Percentiles rank a stretch among this genome's conserved stretches.
phyloP scores from a whole-genome alignment of 768 basidiomycete genomes.

The Rhodotorula toruloides region DNA sequence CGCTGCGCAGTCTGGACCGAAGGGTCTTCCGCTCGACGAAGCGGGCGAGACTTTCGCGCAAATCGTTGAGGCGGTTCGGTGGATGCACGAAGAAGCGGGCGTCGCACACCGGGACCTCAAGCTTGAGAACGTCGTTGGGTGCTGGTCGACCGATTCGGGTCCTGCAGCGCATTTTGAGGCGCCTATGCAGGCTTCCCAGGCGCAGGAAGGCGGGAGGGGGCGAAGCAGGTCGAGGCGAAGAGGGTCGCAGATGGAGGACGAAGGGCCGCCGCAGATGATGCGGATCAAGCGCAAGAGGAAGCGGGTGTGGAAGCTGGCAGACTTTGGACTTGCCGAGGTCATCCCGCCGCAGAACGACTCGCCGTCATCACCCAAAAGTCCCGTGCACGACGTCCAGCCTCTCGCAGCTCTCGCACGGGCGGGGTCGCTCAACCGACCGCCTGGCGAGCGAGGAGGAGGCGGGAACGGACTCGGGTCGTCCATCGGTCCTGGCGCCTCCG shows the following conservation, averaged over 20 bases:
- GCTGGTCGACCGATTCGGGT: constrained; percentile 51
- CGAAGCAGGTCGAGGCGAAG: background rate
- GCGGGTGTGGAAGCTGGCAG: constrained; percentile 71
- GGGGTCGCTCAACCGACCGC: constrained; percentile 13
- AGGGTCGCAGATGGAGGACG: background rate
- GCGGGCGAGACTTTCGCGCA: constrained; percentile 63
- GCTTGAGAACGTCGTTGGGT: constrained; percentile 90
- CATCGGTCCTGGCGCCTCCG: constrained; percentile 7
- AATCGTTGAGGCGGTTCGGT: constrained; percentile 72
- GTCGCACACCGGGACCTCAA: constrained; percentile 93
- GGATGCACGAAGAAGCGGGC: constrained; percentile 69
- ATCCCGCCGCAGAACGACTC: constrained; percentile 50
- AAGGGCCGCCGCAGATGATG: background rate
- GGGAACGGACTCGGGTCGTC: background rate
- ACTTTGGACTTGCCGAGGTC: constrained; percentile 73
- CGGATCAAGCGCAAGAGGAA: background rate
- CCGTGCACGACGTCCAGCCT: constrained; percentile 9
- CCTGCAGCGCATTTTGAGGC: background rate
- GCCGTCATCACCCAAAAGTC: background rate
- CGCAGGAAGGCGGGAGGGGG: background rate
- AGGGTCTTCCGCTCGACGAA: constrained; percentile 51
- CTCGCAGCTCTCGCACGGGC: constrained; percentile 33
- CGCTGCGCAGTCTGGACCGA: background rate
- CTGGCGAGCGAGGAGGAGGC: background rate
- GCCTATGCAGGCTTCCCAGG: no score